Percentiles rank a stretch among this genome's conserved stretches.
Conservation (phyloP, 2,329 filamentous ascomycete species). For the Pseudocercospora pini-densiflorae region DNA sequence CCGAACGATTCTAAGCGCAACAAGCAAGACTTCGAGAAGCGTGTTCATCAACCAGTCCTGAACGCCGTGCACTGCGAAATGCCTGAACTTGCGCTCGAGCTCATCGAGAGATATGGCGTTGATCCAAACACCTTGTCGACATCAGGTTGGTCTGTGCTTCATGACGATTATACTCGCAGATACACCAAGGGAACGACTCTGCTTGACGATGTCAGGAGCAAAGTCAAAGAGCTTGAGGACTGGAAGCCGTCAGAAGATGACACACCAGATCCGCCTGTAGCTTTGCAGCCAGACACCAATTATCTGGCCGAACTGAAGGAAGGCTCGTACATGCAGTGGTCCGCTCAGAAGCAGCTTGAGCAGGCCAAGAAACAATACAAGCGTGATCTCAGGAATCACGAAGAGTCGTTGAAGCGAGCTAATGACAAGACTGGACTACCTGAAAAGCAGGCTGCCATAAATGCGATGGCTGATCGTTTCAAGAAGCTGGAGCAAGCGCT, state of each 20-base stretch:
- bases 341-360: constrained; percentile 49
- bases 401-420: constrained; percentile 27
- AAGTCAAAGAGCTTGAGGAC: constrained; percentile 55
- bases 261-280: constrained; percentile 33
- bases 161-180: constrained; percentile 41
- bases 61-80: constrained; percentile 60
- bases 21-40: constrained; percentile 52
- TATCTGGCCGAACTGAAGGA: constrained; percentile 58
- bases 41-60: constrained; percentile 68
- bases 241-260: constrained; percentile 48
- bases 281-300: constrained; percentile 48
- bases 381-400: constrained; percentile 40
- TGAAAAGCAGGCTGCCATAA: constrained; percentile 63
- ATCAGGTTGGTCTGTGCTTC: constrained; percentile 36
- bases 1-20: constrained; percentile 51
- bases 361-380: constrained; percentile 44
- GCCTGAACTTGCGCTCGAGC: constrained; percentile 57
- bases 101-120: constrained; percentile 63
- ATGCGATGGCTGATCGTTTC: constrained; percentile 56
- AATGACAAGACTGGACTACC: constrained; percentile 37
- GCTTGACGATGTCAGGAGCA: constrained; percentile 64
- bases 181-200: constrained; percentile 54
- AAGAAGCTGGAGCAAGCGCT: constrained; percentile 61
- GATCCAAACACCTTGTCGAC: constrained; percentile 66
- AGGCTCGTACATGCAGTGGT: constrained; percentile 66